These are phyloP conservation scores for Sherardia arvensis DNA, from an alignment of 257 asterid species.

Conservation along the genomic window DNA sequence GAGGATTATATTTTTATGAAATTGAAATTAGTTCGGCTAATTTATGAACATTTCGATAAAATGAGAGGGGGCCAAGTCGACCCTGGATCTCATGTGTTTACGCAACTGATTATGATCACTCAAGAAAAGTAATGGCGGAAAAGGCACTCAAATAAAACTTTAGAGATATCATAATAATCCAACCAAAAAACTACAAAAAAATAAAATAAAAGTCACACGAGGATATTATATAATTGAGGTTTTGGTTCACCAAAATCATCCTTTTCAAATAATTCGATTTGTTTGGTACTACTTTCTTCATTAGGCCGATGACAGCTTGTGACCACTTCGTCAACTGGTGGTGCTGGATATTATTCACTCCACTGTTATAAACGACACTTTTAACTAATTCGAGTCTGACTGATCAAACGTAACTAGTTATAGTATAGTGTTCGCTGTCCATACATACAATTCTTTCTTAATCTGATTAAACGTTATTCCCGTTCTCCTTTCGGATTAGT, in stretches of 20 bases:
- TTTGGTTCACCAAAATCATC: background rate
- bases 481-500: too few species aligned
- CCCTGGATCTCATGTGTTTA: background rate
- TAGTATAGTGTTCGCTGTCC: too few species aligned
- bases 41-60: too few species aligned
- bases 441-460: too few species aligned
- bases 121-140: background rate
- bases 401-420: too few species aligned
- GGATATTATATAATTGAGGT: background rate
- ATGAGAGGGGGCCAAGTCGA: background rate
- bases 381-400: background rate
- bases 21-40: too few species aligned
- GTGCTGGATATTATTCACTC: too few species aligned
- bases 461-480: too few species aligned
- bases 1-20: too few species aligned
- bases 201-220: too few species aligned
- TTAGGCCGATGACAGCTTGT: background rate
- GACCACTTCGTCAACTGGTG: too few species aligned
- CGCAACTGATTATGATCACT: background rate
- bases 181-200: background rate
- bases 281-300: background rate
- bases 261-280: background rate
- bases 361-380: too few species aligned
- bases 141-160: background rate
- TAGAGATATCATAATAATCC: background rate